Percentiles rank a stretch among this genome's conserved stretches.
These are phyloP conservation scores for Mycena albidolilacea DNA, from an alignment of 768 basidiomycete genomes.

Conservation along the genomic window DNA sequence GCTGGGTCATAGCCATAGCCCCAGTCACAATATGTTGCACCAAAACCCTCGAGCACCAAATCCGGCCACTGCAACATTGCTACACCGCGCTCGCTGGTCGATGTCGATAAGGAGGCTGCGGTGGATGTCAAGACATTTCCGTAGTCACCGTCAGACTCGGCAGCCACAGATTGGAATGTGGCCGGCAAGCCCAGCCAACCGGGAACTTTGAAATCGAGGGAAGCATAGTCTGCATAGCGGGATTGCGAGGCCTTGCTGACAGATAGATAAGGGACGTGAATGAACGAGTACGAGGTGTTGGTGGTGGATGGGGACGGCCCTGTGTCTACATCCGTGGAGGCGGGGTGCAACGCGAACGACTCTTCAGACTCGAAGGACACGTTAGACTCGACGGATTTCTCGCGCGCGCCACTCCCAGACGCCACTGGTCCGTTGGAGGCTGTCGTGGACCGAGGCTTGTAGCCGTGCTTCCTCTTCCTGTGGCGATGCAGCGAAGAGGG, in stretches of 20 bases:
- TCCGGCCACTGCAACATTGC: slow-evolving; percentile 5
- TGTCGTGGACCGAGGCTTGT: slow-evolving; percentile 8
- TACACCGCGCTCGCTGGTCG: neutral
- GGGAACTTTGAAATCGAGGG: slow-evolving; percentile 23
- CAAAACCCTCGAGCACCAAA: neutral
- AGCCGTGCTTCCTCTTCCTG: slow-evolving; percentile 34
- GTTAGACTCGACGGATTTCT: slow-evolving; percentile 21
- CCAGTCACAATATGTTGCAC: neutral
- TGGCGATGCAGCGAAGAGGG: slow-evolving; percentile 34
- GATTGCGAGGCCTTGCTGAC: slow-evolving; percentile 12
- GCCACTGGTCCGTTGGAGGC: slow-evolving; percentile 12
- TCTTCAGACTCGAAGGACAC: slow-evolving; percentile 33
- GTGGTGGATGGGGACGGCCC: neutral
- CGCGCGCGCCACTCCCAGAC: slow-evolving; percentile 28
- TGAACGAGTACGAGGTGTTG: slow-evolving; percentile 9
- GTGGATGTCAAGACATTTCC: neutral
- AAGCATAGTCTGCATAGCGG: slow-evolving; percentile 7
- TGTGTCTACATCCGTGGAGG: slow-evolving; percentile 9
- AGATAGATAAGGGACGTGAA: slow-evolving; percentile 22
- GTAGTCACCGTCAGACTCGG: neutral
- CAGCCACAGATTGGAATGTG: neutral
- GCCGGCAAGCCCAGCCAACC: slow-evolving; percentile 7
- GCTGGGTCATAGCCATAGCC: neutral
- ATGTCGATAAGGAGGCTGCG: neutral
- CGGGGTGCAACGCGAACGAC: slow-evolving; percentile 31